These are phyloP conservation scores for Pseudomonodictys pantanalensis DNA, from an alignment of 495 filamentous ascomycete genomes.

Conservation along the genomic window DNA sequence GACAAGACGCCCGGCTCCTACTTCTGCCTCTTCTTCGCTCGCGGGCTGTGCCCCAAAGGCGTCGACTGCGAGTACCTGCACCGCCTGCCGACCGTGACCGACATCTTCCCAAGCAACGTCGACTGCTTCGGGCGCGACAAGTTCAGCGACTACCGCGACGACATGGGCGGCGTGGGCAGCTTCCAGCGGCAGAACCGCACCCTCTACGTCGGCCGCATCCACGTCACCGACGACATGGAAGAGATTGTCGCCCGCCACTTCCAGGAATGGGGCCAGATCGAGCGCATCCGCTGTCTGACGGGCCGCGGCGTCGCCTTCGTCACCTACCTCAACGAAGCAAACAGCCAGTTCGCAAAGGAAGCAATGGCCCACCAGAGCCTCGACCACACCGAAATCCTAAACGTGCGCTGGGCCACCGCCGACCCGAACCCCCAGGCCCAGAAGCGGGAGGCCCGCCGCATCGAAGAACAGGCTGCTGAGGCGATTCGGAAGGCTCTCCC, in stretches of 20 bases:
- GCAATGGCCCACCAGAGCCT: constrained; percentile 86
- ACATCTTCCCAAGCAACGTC: constrained; percentile 82
- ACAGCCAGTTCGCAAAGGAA: constrained; percentile 79
- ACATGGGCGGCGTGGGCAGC: constrained; percentile 92
- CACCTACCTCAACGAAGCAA: constrained; percentile 78
- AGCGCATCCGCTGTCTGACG: constrained; percentile 70
- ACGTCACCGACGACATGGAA: constrained; percentile 96
- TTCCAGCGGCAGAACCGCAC: constrained; percentile 92
- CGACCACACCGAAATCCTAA: constrained; percentile 87
- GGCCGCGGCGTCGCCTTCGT: constrained; percentile 87
- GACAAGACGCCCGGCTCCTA: constrained; percentile 76
- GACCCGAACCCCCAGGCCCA: constrained; percentile 96
- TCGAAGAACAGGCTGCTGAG: constrained; percentile 98
- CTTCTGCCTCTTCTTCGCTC: constrained; percentile 91
- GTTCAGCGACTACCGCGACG: constrained; percentile 81
- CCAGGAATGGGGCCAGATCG: constrained; percentile 88
- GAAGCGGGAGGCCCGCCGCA: constrained; percentile 79
- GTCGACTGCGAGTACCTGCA: constrained; percentile 94
- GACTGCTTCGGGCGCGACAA: constrained; percentile 94
- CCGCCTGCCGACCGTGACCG: constrained; percentile 74
- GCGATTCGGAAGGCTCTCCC: constrained; percentile 89
- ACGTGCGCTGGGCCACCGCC: constrained; percentile 94
- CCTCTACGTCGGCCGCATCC: constrained; percentile 86
- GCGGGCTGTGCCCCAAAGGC: constrained; percentile 78
- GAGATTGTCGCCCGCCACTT: constrained; percentile 94